Evolutionary conservation across 306 rosid species (phyloP), one percentile per base, ranked within the genome.

Genomic region (Medicago lupulina): DNA sequence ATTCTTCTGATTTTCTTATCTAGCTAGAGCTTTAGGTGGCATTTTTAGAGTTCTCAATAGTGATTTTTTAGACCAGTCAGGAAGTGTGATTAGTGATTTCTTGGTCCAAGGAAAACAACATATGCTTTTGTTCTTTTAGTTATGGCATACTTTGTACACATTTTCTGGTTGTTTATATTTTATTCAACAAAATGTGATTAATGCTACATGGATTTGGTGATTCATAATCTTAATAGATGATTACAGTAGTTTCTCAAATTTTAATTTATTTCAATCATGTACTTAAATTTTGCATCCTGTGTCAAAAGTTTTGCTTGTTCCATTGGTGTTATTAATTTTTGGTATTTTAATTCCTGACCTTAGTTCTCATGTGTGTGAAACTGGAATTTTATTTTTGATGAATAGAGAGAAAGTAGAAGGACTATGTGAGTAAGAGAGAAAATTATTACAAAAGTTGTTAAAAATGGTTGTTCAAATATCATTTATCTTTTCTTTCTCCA

Each of bases 1-100:
- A 19, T 89, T 74, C 76, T 80, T 43, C 19, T 78, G 61, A 34
- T 79, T 21, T 76, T 86, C 73, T 19, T 54, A 60, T 53, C 70
- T 58, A 58, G 80, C 49, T 86, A 83, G 82, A 89, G 61, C 71
- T 66, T 74, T 31, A 10, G 7, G 54, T 47, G 57, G 38, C 67
- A 39, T 46, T 77, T 76, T 75, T 69, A 54, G 53, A 19, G 50
- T 68, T 75, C 38, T n/a, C 43, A 55, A 78, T 50, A n/a, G 70
- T 70, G 47, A 74, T 41, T 71, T 16, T 67, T 59, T 71, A 76
- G 76, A 71, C 11, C 17, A 49, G 7, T 69, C 67, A 57, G 12
- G 70, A 68, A 59, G 55, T 47, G 28, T 46, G 62, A 54, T 66
- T 76, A 66, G 66, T 57, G 19, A 70, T 70, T 74, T 74, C 40